Evolutionary conservation across 257 asterid species (phyloP), one percentile per base, ranked within the genome.

Genomic region (Solanum lycopersicoides): DNA sequence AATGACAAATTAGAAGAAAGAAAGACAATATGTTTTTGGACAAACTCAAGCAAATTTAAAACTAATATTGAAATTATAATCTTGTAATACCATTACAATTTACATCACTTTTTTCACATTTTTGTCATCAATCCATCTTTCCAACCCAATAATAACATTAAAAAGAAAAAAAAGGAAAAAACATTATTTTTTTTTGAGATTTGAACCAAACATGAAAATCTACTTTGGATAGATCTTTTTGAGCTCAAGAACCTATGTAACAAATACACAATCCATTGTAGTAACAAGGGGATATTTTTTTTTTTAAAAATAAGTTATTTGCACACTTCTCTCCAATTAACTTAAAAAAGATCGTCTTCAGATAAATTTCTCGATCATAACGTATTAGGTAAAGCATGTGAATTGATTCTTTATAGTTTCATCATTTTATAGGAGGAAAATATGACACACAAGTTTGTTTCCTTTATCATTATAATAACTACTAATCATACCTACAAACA

Each of bases 401-500:
- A 79, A 37, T 5, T 72, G 50, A 45, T 53, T 66, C 84, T 35
- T 53, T 39, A 79, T 41, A 56, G 66, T 72, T 72, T 73, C 68
- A 75, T 63, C 34, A 63, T 79, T 30, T 82, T 79, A 79, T 50
- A 28, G 6, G 45, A 82, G 69, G 21, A 68, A 89, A 80, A 41
- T 72, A 56, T 75, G 44, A 39, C 82, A 23, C 82, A 23, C 56
- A 56, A 32, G 41, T 47, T 16, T 86, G 63, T 39, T 39, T 25
- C 16, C 32, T 21, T 9, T 65, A 5, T 28, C 69, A 35, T 82
- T 42, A 75, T 60, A 77, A 82, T 59, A 77, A 73, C 82, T 44
- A 50, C 60, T 75, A 91, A 85, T 90, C 65, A 82, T 18, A 72
- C 10, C 56, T 84, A 66, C 73, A 88, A 59, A 63, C 47, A 83